Conservation (phyloP, 2,329 filamentous ascomycete genomes). For the Niveomyces coronatus region DNA sequence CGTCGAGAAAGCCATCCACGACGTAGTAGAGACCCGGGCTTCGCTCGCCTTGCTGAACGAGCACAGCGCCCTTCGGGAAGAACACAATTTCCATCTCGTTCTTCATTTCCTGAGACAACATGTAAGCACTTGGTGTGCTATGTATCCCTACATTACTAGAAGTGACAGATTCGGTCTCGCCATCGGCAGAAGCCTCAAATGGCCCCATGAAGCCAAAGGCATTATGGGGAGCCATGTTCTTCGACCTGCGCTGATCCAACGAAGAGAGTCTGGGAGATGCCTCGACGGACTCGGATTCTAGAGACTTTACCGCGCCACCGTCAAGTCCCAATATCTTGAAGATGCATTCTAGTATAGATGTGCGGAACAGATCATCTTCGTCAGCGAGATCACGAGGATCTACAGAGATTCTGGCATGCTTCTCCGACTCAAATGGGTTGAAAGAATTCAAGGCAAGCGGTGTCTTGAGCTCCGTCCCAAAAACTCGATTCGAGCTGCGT, state of each 20-base stretch:
- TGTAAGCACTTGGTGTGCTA: conserved; percentile 53
- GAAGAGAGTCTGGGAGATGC: conserved; percentile 77
- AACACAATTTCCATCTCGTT: conserved; percentile 95
- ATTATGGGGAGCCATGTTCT: conserved; percentile 58
- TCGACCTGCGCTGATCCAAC: conserved; percentile 71
- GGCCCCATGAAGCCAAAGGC: conserved; percentile 88
- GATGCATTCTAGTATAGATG: conserved; percentile 88
- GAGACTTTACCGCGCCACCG: conserved; percentile 52
- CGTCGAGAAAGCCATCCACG: conserved; percentile 91
- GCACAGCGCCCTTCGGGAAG: conserved; percentile 86
- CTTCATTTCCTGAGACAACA: conserved; percentile 67
- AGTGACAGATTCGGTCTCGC: conserved; percentile 76
- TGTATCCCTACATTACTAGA: conserved; percentile 55
- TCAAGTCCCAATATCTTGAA: conserved; percentile 86
- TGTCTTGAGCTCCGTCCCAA: conserved; percentile 22
- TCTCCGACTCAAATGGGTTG: conserved; percentile 46
- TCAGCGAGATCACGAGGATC: conserved; percentile 74
- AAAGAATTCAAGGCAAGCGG: conserved; percentile 41
- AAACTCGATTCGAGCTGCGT: conserved; percentile 41
- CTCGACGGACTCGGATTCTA: conserved; percentile 66
- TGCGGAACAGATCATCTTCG: conserved; percentile 80
- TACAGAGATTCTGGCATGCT: conserved; percentile 37
- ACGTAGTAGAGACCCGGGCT: conserved; percentile 96
- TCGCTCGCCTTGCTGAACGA: conserved; percentile 95
- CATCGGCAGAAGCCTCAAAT: conserved; percentile 63